Percentiles rank a stretch among this genome's conserved stretches.
These are phyloP conservation scores for Yarrowia osloensis DNA, from an alignment of 805 yeast species.

Conservation along the genomic window DNA sequence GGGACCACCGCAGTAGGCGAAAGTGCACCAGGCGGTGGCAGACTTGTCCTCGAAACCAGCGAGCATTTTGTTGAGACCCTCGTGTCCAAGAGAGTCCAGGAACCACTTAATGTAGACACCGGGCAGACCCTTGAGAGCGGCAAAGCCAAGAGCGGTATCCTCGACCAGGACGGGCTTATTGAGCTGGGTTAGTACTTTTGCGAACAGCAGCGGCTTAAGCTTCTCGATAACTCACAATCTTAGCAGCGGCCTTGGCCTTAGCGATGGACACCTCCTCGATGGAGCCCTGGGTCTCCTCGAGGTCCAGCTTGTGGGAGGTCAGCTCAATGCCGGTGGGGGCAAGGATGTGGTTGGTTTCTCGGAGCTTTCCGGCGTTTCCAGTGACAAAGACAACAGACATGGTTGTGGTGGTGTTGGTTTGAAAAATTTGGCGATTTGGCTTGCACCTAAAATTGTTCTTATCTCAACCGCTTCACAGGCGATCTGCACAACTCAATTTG, in stretches of 20 bases:
- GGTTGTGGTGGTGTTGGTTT: neutral
- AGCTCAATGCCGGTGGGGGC: constrained; percentile 45
- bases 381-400: constrained; percentile 47
- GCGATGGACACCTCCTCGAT: constrained; percentile 77
- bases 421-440: neutral
- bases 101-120: constrained; percentile 98
- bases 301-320: constrained; percentile 67
- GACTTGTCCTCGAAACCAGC: constrained; percentile 78
- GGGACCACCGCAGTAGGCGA: constrained; percentile 86
- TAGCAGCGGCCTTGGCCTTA: constrained; percentile 76
- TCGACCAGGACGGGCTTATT: constrained; percentile 89
- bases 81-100: constrained; percentile 68
- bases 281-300: constrained; percentile 90
- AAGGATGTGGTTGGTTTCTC: constrained; percentile 79
- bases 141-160: constrained; percentile 87
- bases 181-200: constrained; percentile 38
- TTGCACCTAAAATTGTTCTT: neutral
- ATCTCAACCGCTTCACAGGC: neutral
- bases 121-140: constrained; percentile 80
- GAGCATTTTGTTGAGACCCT: constrained; percentile 75
- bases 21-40: constrained; percentile 88
- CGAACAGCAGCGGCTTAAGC: neutral
- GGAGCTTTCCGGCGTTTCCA: constrained; percentile 85
- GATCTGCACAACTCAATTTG: neutral
- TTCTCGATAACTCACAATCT: constrained; percentile 42